Percentiles rank a stretch among this genome's conserved stretches.
phyloP scores from a whole-genome alignment of 306 rosid species.

The Malus orientalis region DNA sequence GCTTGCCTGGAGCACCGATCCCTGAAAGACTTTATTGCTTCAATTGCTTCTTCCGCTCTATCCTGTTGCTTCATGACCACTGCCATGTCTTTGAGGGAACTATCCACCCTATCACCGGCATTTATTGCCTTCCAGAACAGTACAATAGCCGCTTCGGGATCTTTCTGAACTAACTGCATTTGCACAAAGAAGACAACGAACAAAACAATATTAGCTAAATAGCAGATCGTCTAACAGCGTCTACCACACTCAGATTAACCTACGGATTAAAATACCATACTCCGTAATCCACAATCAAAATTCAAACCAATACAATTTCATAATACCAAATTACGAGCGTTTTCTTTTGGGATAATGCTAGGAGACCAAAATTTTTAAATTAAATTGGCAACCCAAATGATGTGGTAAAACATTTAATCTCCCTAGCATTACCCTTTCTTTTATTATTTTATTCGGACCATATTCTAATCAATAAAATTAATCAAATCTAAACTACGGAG shows the following conservation, averaged over 20 bases:
- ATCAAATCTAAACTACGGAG: no score
- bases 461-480: no score
- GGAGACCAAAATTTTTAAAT: no score
- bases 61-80: conserved; percentile 86
- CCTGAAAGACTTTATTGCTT: conserved; percentile 73
- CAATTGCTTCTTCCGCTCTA: conserved; percentile 82
- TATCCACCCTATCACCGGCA: conserved; percentile 77
- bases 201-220: background rate
- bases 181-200: background rate
- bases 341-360: no score
- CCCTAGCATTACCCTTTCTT: no score
- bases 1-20: conserved; percentile 71
- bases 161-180: conserved; percentile 63
- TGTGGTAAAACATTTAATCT: no score
- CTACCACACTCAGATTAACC: background rate
- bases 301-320: background rate
- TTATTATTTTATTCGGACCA: no score
- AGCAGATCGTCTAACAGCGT: background rate
- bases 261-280: background rate
- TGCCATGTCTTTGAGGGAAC: conserved; percentile 93
- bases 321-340: background rate
- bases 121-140: conserved; percentile 87
- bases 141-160: conserved; percentile 73
- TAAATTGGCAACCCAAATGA: no score
- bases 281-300: background rate